A percentile compares a stretch with the other conserved stretches of the same genome.
phyloP scores from a whole-genome alignment of 1,139 yeast species.

The Saccharomyces hybrid region DNA sequence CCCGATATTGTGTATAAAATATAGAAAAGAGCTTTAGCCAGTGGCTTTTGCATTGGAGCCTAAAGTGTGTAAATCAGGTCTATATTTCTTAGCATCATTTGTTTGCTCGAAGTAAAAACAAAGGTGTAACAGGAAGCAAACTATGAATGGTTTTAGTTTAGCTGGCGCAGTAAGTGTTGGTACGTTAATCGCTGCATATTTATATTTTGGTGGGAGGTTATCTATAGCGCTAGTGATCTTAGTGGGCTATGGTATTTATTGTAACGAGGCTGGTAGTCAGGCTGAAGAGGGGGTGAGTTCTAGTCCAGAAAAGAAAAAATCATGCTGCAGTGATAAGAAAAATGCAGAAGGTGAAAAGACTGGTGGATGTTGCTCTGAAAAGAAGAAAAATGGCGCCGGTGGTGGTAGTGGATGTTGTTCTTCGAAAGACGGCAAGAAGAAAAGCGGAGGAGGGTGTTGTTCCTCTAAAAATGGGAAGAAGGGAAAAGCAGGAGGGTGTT shows the following conservation, averaged over 20 bases:
- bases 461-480: slow-evolving; percentile 12
- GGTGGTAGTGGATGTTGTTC: slow-evolving; percentile 5
- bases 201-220: slow-evolving; percentile 32
- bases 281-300: too few species aligned
- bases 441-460: slow-evolving; percentile 8
- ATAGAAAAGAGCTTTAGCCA: not conserved
- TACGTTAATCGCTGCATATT: slow-evolving; percentile 6
- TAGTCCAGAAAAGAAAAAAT: not conserved
- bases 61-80: too few species aligned
- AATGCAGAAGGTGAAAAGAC: slow-evolving; percentile 1
- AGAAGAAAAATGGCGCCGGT: slow-evolving; percentile 1
- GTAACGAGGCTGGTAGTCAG: slow-evolving; percentile 7
- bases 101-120: too few species aligned
- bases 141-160: not conserved
- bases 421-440: slow-evolving; percentile 9
- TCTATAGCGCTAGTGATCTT: slow-evolving; percentile 28
- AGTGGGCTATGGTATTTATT: slow-evolving; percentile 25
- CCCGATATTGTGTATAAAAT: not conserved
- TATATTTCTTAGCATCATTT: too few species aligned
- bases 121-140: not conserved
- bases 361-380: slow-evolving; percentile 3
- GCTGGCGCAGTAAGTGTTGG: slow-evolving; percentile 5
- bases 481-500: slow-evolving; percentile 2
- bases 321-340: slow-evolving; percentile 3
- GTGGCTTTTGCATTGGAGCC: too few species aligned